Evolutionary conservation across 768 basidiomycete genomes (phyloP), one percentile per base, ranked within the genome.

Genomic region (Nidularia pulvinata): DNA sequence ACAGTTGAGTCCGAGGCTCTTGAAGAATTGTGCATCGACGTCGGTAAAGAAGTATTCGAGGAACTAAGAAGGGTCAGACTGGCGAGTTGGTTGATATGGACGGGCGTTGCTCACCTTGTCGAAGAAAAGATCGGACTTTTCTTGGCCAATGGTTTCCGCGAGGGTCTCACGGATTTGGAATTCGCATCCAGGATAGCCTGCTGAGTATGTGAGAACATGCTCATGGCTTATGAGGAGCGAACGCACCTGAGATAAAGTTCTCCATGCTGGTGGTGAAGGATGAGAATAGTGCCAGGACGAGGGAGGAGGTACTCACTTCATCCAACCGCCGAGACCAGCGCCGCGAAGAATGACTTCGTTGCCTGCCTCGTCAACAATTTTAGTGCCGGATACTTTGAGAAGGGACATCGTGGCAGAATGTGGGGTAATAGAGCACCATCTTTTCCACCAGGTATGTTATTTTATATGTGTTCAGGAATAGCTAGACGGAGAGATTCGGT

Each of bases 21-120:
- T 87, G 76, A 88, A 93, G 73, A 90, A 90, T 48, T 74, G 71
- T 14, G 89, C 89, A 60, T 92, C 92, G 35, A 75, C 74, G 19
- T 89, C 88, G 50, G 78, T 74, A 75, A 93, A 94, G 74, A 93
- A 93, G 64, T 91, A 85, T 65, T 92, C 88, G 10, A 93, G 75
- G 68, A 92, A 91, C 88, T 91, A 56, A 1, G 36, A 49, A 48
- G 33, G 37, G 53, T 14, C 9, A 33, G 32, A 49, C 19, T 16
- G 33, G 22, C 10, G 14, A 44, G 13, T 37, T 35, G 36, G 16
- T 45, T 32, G 48, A 7, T 51, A 25, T 2, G 32, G 33, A 46
- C 39, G 6, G 11, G 25, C 33, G 3, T 11, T 35, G 35, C n/a
- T 22, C 53, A 86, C 90, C 77, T 88, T 90, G 78, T 93, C 89